Conservation (phyloP, 805 yeast species). For the Saturnispora zaruensis region DNA sequence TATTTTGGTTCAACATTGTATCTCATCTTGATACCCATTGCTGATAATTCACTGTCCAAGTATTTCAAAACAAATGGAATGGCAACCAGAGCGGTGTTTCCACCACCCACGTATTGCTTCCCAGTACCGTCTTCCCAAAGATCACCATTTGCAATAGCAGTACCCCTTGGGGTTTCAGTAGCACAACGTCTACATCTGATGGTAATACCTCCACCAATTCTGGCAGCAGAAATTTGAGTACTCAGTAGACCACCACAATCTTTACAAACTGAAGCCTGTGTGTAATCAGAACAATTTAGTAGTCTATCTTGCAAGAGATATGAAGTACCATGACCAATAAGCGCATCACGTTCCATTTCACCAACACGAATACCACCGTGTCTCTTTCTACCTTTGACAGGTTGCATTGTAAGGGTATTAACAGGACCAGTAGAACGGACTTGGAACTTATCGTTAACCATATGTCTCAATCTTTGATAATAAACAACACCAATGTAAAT, state of each 20-base stretch:
- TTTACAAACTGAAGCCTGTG: slow-evolving; percentile 85
- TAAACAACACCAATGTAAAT: slow-evolving; percentile 95
- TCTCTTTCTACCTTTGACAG: slow-evolving; percentile 98
- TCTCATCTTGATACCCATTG: slow-evolving; percentile 94
- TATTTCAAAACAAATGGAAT: slow-evolving; percentile 94
- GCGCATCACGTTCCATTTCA: slow-evolving; percentile 99
- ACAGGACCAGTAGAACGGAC: slow-evolving; percentile 99
- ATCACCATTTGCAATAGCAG: slow-evolving; percentile 51
- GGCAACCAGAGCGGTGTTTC: slow-evolving; percentile 88
- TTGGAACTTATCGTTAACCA: slow-evolving; percentile 99
- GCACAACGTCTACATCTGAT: slow-evolving; percentile 92
- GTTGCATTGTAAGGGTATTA: slow-evolving; percentile 95
- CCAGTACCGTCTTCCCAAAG: slow-evolving; percentile 99
- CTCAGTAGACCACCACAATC: slow-evolving; percentile 88
- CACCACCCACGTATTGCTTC: slow-evolving; percentile 83
- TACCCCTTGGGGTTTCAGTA: slow-evolving; percentile 44
- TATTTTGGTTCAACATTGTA: slow-evolving; percentile 70
- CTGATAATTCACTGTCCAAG: slow-evolving; percentile 88
- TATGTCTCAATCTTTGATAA: slow-evolving; percentile 96
- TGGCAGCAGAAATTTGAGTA: slow-evolving; percentile 84
- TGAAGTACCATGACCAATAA: slow-evolving; percentile 97
- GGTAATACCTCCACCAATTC: slow-evolving; percentile 72
- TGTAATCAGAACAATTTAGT: slow-evolving; percentile 90
- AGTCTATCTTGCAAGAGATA: slow-evolving; percentile 90
- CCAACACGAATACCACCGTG: slow-evolving; percentile 99